Evolutionary conservation across 192 early-diverging fungal species (phyloP).

Genomic region (Ramicandelaber brevisporus): DNA sequence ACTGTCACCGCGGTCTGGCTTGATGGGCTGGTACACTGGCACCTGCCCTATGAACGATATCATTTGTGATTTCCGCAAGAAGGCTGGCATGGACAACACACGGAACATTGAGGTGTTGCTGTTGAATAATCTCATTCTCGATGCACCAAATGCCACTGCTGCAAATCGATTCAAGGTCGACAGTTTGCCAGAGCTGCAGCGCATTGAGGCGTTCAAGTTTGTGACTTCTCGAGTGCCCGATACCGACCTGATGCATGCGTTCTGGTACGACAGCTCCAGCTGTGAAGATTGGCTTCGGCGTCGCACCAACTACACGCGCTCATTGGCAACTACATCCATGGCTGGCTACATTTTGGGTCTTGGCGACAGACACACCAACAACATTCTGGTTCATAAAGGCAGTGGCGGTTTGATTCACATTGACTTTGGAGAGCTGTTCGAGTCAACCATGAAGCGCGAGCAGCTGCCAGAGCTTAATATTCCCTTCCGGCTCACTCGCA

Average conservation of each 20-base stretch:
- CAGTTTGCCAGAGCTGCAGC: conserved; percentile 58
- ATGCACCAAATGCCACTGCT: too few relatives aligned
- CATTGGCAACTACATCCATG: conserved; percentile 94
- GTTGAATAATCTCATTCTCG: too few relatives aligned
- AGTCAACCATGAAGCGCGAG: conserved; percentile 87
- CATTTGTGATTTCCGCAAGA: conserved; percentile 66
- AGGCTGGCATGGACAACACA: conserved; percentile 45
- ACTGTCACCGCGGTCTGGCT: conserved; percentile 78
- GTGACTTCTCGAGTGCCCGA: conserved; percentile 71
- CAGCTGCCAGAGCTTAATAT: conserved; percentile 93
- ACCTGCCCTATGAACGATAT: conserved; percentile 69
- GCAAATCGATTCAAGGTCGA: too few relatives aligned
- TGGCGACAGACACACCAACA: conserved; percentile 88
- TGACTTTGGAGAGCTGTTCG: conserved; percentile 94
- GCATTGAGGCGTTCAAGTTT: conserved; percentile 89
- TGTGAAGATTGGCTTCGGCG: conserved; percentile 91
- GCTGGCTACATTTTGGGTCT: conserved; percentile 94
- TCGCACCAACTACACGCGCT: conserved; percentile 84
- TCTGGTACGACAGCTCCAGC: conserved; percentile 89
- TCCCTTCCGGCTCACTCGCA: conserved; percentile 92
- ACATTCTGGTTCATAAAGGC: conserved; percentile 68
- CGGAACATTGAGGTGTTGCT: conserved; percentile 84
- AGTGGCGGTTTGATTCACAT: conserved; percentile 91
- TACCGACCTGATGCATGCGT: conserved; percentile 71
- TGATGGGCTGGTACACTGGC: conserved; percentile 83